Conservation (phyloP, 176 grass and related monocot species). For the Oryza glumipatula region DNA sequence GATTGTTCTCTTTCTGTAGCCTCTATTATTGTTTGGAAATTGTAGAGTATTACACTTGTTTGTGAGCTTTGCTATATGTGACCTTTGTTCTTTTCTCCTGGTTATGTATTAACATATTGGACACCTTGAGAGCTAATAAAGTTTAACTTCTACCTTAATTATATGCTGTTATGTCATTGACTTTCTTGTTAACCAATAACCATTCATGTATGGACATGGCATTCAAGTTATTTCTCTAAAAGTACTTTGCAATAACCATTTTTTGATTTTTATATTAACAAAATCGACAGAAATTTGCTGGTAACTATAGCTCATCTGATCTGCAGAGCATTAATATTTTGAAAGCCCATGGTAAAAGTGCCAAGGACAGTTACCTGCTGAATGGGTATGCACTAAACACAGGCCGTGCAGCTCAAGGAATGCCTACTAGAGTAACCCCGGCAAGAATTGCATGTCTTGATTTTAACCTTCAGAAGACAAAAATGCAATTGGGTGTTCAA, state of each 20-base stretch:
- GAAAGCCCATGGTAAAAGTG: constrained; percentile 89
- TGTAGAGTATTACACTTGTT: neutral
- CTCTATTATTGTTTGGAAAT: neutral
- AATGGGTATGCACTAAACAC: constrained; percentile 93
- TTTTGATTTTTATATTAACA: neutral
- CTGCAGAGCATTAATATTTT: constrained; percentile 84
- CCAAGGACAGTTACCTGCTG: constrained; percentile 80
- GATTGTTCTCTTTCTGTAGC: neutral
- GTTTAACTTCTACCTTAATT: neutral
- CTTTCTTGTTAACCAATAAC: neutral
- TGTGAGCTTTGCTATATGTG: neutral
- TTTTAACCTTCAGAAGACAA: constrained; percentile 97
- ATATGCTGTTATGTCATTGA: neutral
- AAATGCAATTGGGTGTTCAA: constrained; percentile 95
- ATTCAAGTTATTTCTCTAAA: neutral
- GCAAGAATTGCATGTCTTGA: constrained; percentile 94
- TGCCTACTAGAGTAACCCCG: constrained; percentile 74
- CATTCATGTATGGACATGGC: neutral
- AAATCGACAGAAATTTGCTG: neutral
- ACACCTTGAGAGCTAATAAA: neutral
- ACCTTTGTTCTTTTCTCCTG: neutral
- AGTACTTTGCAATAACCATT: neutral
- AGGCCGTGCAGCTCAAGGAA: constrained; percentile 87
- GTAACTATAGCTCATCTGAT: constrained; percentile 16
- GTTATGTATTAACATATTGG: constrained; percentile 8